phyloP scores from a whole-genome alignment of 1,284 basidiomycete genomes.

The Uromyces viciae-fabae region DNA sequence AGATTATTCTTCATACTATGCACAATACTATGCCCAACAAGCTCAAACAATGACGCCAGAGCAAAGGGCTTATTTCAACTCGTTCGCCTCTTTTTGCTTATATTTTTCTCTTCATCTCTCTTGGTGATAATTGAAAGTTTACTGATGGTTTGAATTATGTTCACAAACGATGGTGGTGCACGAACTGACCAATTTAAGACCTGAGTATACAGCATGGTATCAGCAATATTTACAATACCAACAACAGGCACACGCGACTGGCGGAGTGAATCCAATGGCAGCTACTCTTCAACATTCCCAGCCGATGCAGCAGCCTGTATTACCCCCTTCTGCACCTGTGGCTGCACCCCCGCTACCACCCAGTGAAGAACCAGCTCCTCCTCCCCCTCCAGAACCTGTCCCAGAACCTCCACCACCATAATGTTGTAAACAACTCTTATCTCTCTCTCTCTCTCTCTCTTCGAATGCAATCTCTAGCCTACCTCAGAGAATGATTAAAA shows the following conservation, averaged over 20 bases:
- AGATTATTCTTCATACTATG: constrained; percentile 49
- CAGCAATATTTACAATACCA: constrained; percentile 44
- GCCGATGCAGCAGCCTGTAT: not conserved
- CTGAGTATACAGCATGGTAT: constrained; percentile 44
- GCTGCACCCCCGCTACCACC: constrained; percentile 35
- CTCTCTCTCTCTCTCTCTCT: not conserved
- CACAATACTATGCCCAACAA: constrained; percentile 44
- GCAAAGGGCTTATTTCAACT: constrained; percentile 43
- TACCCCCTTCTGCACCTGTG: not conserved
- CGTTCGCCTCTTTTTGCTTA: not conserved
- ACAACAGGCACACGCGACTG: constrained; percentile 25
- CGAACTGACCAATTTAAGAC: constrained; percentile 6
- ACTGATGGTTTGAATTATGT: not conserved
- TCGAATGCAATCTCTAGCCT: no score
- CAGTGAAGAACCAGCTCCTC: constrained; percentile 27
- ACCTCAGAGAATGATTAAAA: no score
- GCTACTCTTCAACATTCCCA: not conserved
- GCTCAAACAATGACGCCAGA: constrained; percentile 40
- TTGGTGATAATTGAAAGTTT: not conserved
- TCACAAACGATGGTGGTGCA: not conserved
- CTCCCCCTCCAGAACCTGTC: constrained; percentile 38
- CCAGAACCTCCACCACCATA: constrained; percentile 26
- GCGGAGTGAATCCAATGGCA: not conserved
- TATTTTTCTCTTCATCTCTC: not conserved
- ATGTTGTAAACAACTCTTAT: not conserved